phyloP scores from a whole-genome alignment of 768 basidiomycete species.

The Lentinula sp. region DNA sequence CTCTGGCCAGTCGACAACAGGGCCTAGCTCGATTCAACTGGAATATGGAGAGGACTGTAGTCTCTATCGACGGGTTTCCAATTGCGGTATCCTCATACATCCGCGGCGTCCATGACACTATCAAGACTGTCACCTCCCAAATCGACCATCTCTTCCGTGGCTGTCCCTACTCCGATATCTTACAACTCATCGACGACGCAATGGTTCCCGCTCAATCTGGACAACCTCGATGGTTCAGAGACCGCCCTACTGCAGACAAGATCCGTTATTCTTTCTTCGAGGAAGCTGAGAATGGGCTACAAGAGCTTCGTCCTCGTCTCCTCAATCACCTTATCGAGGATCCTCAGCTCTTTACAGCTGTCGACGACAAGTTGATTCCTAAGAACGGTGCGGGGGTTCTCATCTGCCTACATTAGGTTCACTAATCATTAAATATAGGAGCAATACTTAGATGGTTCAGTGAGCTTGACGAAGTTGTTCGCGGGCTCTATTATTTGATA shows the following conservation, averaged over 20 bases:
- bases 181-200: neutral
- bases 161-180: neutral
- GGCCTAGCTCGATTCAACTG: neutral
- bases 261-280: neutral
- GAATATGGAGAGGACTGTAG: neutral
- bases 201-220: neutral
- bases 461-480: slow-evolving; percentile 8
- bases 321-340: neutral
- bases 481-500: slow-evolving; percentile 7
- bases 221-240: neutral
- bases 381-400: neutral
- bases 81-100: neutral
- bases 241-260: neutral
- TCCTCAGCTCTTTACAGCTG: neutral
- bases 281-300: neutral
- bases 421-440: neutral
- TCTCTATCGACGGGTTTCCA: neutral
- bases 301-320: neutral
- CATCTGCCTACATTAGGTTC: no score
- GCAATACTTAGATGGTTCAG: neutral
- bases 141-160: neutral
- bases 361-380: neutral
- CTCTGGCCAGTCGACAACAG: neutral
- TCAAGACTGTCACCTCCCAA: neutral
- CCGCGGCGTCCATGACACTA: neutral